Evolutionary conservation across 2,329 filamentous ascomycete genomes (phyloP).

Genomic region (Arthrobotrys iridis): DNA sequence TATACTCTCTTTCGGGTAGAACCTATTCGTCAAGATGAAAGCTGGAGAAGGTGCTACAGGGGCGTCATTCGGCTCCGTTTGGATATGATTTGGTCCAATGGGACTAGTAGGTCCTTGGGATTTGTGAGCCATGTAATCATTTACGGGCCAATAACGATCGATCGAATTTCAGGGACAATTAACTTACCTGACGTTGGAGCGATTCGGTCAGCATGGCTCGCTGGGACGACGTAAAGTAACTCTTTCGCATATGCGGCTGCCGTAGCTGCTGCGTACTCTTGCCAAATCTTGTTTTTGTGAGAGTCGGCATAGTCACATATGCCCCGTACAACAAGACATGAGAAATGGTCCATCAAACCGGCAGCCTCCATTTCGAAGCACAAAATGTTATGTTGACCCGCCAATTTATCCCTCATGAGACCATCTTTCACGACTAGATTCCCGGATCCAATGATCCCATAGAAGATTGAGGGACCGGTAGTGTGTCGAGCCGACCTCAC

Average conservation of each 20-base stretch:
- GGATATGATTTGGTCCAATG: too few relatives aligned
- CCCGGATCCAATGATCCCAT: conserved; percentile 33
- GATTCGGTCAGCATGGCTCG: neutral
- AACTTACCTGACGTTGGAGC: neutral
- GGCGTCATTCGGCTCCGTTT: neutral
- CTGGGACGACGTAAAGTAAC: conserved; percentile 14
- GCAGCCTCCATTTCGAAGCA: conserved; percentile 50
- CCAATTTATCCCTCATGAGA: conserved; percentile 19
- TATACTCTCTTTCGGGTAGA: conserved; percentile 14
- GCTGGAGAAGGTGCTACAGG: neutral
- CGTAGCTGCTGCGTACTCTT: conserved; percentile 35
- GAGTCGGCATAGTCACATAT: conserved; percentile 45
- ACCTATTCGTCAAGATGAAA: conserved; percentile 18
- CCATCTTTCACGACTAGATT: conserved; percentile 45
- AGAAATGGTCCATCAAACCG: conserved; percentile 26
- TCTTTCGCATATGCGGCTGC: conserved; percentile 39
- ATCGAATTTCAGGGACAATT: too few relatives aligned
- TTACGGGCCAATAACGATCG: too few relatives aligned
- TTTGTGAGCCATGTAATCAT: too few relatives aligned
- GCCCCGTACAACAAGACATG: conserved; percentile 34
- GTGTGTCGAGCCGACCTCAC: neutral
- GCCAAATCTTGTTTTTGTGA: conserved; percentile 42
- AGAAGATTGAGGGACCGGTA: conserved; percentile 3
- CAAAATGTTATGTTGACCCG: neutral
- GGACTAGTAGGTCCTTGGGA: too few relatives aligned